phyloP scores from a whole-genome alignment of 1,139 yeast species.

The Geotrichum aggregatum region DNA sequence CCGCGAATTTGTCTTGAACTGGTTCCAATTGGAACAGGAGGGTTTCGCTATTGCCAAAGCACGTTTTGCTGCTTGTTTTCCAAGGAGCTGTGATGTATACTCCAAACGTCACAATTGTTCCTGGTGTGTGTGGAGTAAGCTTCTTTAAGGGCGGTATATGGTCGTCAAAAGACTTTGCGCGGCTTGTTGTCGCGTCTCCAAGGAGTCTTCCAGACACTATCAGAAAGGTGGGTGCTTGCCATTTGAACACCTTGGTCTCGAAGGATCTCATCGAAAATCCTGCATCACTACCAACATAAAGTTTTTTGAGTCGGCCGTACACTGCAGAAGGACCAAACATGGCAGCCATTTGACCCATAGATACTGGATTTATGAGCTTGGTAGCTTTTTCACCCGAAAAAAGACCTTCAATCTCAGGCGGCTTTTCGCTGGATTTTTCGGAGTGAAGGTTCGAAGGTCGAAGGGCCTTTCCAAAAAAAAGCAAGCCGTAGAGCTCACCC shows the following conservation, averaged over 20 bases:
- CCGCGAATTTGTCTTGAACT: conserved; percentile 51
- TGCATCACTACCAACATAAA: conserved; percentile 67
- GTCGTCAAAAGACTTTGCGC: conserved; percentile 28
- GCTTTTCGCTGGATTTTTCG: neutral
- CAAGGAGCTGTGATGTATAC: conserved; percentile 67
- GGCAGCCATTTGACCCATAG: conserved; percentile 44
- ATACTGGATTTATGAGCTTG: conserved; percentile 43
- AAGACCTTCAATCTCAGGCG: conserved; percentile 12
- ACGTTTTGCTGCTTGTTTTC: conserved; percentile 65
- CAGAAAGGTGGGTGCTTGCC: conserved; percentile 82
- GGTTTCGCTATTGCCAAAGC: conserved; percentile 61
- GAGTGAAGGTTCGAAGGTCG: neutral
- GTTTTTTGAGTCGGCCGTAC: conserved; percentile 48
- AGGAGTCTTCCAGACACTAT: conserved; percentile 57
- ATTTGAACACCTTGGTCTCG: conserved; percentile 78
- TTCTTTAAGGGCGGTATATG: conserved; percentile 27
- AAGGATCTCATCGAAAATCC: conserved; percentile 87
- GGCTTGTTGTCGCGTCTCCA: conserved; percentile 20
- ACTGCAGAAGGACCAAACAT: conserved; percentile 27
- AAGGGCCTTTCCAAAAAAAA: conserved; percentile 5
- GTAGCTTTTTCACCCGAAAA: conserved; percentile 16
- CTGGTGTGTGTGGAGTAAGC: conserved; percentile 20
- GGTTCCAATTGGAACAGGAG: conserved; percentile 65
- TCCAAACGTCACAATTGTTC: conserved; percentile 49
- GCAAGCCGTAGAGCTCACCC: conserved; percentile 28